These are phyloP conservation scores for Macroventuria anomochaeta DNA, from an alignment of 2,329 filamentous ascomycete species.

Conservation along the genomic window DNA sequence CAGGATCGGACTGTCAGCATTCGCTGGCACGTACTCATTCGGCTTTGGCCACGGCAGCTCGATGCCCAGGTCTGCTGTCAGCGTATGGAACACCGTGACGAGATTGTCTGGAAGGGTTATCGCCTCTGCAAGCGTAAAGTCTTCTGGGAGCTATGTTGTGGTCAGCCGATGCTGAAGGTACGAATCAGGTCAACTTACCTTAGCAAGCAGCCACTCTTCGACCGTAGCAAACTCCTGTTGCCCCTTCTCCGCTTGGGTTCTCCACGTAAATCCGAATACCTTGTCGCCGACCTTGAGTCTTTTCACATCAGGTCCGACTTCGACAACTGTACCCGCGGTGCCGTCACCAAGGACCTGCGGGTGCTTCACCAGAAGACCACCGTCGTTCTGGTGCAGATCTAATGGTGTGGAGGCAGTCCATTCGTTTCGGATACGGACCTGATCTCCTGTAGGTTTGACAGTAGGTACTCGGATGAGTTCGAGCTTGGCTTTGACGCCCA, in stretches of 20 bases:
- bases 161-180: slow-evolving; percentile 9
- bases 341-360: slow-evolving; percentile 61
- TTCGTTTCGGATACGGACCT: slow-evolving; percentile 62
- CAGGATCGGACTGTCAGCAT: slow-evolving; percentile 46
- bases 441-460: slow-evolving; percentile 44
- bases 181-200: slow-evolving; percentile 17
- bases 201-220: slow-evolving; percentile 54
- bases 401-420: slow-evolving; percentile 68
- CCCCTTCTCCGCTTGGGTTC: slow-evolving; percentile 56
- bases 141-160: slow-evolving; percentile 48
- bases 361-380: slow-evolving; percentile 60
- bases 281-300: slow-evolving; percentile 60
- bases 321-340: slow-evolving; percentile 60
- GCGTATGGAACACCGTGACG: slow-evolving; percentile 65
- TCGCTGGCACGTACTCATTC: slow-evolving; percentile 43
- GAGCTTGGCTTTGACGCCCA: slow-evolving; percentile 47
- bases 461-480: slow-evolving; percentile 47
- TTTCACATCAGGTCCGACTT: slow-evolving; percentile 55
- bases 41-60: slow-evolving; percentile 65
- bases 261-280: slow-evolving; percentile 63
- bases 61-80: slow-evolving; percentile 59
- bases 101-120: slow-evolving; percentile 63
- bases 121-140: slow-evolving; percentile 54
- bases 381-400: slow-evolving; percentile 67
- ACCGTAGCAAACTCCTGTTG: slow-evolving; percentile 64